Base-by-base conservation (phyloP, 2,329 filamentous ascomycete species). In the Ophiocordyceps camponoti-saundersi region DNA sequence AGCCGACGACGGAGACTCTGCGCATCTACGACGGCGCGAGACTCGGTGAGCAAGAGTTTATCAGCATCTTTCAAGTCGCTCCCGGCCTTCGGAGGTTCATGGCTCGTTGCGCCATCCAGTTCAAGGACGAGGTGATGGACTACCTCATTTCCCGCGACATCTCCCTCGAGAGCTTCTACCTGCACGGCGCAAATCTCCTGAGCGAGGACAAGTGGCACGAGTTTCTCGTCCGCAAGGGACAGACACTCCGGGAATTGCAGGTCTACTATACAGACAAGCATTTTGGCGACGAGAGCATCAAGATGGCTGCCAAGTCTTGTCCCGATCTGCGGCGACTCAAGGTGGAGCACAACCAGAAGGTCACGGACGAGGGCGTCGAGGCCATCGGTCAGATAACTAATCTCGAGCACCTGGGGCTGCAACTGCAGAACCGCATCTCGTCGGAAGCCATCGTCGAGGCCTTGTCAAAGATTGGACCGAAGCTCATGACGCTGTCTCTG, bases 111-210 rank as follows among this genome's bases (percentile, higher is more conserved):
- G 86, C 82, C n/a, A 85, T 92, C 45, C 89, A 95, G 58, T 82
- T 95, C 70, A 95, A 94, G 62, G 84, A 95, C 56, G 71, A 72
- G 39, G 83, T 88, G 41, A 73, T 95, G 62, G 77, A 86, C 46
- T 95, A 90, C 60, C 75, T 95, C 56, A 69, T 85, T 20, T 79
- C 79, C 47, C 83, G 85, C 44, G 73, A 83, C 45, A 74, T 78
- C 45, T 64, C 73, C 10, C 68, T 95, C n/a, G 75, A 79, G 49
- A 72, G 78, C 48, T 70, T 96, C 42, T 84, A 87, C 51, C 71
- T 96, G 0, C 82, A 92, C 51, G 85, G 87, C 12, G 79, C 86
- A 11, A 96, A 95, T 53, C 75, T 96, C 1, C 68, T 96, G 16
- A 80, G 82, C 11, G 80, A 92, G 50, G 68, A 73, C 4, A 79